Conservation (phyloP, 129 eudicot genomes). For the Helichrysum umbraculigerum region DNA sequence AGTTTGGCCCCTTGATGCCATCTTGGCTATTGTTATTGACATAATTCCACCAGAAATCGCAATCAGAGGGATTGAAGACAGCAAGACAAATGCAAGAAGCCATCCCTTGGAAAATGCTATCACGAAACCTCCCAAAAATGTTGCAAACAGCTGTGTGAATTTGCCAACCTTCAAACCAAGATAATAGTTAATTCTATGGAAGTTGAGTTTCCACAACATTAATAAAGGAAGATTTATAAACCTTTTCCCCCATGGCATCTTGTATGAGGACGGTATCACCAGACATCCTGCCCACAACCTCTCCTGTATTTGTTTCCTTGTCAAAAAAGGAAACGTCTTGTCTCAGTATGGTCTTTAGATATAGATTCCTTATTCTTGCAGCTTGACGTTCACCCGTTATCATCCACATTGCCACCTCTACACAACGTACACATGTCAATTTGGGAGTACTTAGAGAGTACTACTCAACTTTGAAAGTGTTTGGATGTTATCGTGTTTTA, state of each 20-base stretch:
- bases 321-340: constrained; percentile 74
- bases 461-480: too few relatives aligned
- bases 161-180: constrained; percentile 64
- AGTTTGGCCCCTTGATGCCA: constrained; percentile 68
- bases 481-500: not conserved
- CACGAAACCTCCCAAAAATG: constrained; percentile 74
- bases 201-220: not conserved
- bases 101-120: constrained; percentile 71
- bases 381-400: constrained; percentile 46
- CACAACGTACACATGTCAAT: not conserved
- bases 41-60: constrained; percentile 56
- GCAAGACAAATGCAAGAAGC: constrained; percentile 84
- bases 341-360: constrained; percentile 62
- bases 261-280: constrained; percentile 84
- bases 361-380: constrained; percentile 62
- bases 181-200: not conserved
- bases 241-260: constrained; percentile 97
- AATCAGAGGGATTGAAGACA: constrained; percentile 59
- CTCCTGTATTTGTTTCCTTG: constrained; percentile 73
- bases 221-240: constrained; percentile 9
- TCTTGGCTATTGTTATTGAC: constrained; percentile 48
- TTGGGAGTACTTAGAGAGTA: not conserved
- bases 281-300: constrained; percentile 81
- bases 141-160: constrained; percentile 63
- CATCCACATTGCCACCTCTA: constrained; percentile 92